Base-by-base conservation (phyloP, 345 rosid species). In the Hevea brasiliensis region DNA sequence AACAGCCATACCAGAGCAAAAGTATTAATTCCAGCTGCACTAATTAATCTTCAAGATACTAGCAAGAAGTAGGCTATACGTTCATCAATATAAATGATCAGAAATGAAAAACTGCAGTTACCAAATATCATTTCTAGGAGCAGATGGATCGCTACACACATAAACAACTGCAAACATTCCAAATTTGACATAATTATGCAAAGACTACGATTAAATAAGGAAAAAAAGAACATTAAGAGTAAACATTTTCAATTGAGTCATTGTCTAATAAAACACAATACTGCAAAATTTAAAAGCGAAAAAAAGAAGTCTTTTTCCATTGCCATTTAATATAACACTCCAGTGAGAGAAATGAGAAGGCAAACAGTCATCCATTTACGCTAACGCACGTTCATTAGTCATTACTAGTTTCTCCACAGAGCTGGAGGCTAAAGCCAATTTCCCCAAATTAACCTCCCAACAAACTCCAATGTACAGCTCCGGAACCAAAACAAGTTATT, bases 381-480 rank as follows among this genome's bases (percentile, higher is more conserved):
- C 35, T 13, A 59, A 21, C 54, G 41, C 10, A 37, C 65, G 23
- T 24, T 57, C 53, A 12, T 21, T 32, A 32, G 37, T 32, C 37
- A n/a, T 4, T 32, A 32, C 37, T 32, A 32, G 37, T 21, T 44
- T 42, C 35, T 26, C 3, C 15, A 13, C 35, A 27, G 8, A 67
- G 59, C 13, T 67, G 18, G 14, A 54, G 37, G 26, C 32, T 1
- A 54, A 68, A 56, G 37, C 21, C 24, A 17, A 63, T 21, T 23
- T 74, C 27, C 42, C 72, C 29, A 74, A 66, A 54, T 50, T 58
- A 50, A n/a, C 58, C 79, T 5, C 62, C 47, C 32, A 76, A 21
- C 7, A 67, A 74, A 51, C 60, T 44, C 70, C 70, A 56, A 41
- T 61, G 41, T 61, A 12, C 21, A 42, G 62, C 69, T 53, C 24